Percentiles rank a stretch among this genome's conserved stretches.
Evolutionary conservation across 2,329 filamentous ascomycete genomes (phyloP).

Genomic region (Penicillium concentricum): DNA sequence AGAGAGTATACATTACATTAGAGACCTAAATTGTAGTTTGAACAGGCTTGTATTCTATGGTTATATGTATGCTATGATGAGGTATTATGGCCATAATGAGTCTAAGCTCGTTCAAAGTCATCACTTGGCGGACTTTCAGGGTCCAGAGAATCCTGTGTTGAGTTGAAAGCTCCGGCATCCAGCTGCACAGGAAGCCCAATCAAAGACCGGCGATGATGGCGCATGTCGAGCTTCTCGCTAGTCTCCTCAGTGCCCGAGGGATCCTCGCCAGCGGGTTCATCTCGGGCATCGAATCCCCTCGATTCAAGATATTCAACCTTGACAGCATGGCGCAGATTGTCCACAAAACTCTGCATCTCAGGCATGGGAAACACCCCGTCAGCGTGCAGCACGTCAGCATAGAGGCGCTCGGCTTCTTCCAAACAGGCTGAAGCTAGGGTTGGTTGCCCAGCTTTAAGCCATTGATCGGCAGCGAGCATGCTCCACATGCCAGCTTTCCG

Average conservation of each 20-base stretch:
- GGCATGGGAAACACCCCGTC: conserved; percentile 49
- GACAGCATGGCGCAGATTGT: conserved; percentile 44
- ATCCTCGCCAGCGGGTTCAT: conserved; percentile 31
- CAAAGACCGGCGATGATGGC: conserved; percentile 57
- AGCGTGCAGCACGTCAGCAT: conserved; percentile 44
- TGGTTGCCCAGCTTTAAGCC: conserved; percentile 74
- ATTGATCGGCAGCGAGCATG: conserved; percentile 76
- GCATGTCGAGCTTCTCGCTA: conserved; percentile 57
- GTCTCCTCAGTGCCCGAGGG: conserved; percentile 38
- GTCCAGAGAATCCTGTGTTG: conserved; percentile 34
- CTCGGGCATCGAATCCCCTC: conserved; percentile 35
- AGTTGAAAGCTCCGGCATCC: conserved; percentile 53
- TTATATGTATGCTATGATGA: conserved; percentile 24
- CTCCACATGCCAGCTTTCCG: conserved; percentile 91
- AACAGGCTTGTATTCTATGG: conserved; percentile 17
- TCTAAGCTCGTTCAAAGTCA: conserved; percentile 49
- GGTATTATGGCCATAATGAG: conserved; percentile 16
- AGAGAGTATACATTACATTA: not conserved
- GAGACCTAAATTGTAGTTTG: not conserved
- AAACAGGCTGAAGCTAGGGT: conserved; percentile 77
- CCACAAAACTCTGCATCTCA: conserved; percentile 51
- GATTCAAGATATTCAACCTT: conserved; percentile 47
- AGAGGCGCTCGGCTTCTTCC: conserved; percentile 62
- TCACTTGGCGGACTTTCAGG: conserved; percentile 39
- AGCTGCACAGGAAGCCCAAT: conserved; percentile 50